phyloP scores from a whole-genome alignment of 1,139 yeast species.

The Magnusiomyces tetraspermus region DNA sequence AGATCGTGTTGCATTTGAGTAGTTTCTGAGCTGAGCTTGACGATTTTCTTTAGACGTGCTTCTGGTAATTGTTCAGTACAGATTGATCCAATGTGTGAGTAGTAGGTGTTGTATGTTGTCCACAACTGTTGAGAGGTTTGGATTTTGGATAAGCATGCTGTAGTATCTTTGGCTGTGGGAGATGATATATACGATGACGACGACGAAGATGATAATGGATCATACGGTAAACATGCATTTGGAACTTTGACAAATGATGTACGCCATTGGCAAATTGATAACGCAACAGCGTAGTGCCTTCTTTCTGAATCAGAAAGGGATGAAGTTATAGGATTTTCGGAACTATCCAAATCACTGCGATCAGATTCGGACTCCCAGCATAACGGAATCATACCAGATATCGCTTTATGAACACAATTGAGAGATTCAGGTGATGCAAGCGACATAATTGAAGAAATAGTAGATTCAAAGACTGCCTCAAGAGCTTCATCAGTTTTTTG shows the following conservation, averaged over 20 bases:
- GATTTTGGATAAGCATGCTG: neutral
- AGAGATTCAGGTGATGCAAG: neutral
- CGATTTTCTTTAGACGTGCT: neutral
- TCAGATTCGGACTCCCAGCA: neutral
- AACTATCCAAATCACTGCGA: no score
- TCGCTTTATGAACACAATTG: neutral
- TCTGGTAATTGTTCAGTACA: neutral
- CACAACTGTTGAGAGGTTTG: neutral
- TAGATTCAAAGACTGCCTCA: neutral
- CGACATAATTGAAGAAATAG: neutral
- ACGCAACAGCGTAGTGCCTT: neutral
- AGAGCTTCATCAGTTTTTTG: neutral
- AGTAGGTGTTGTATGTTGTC: neutral
- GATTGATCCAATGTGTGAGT: neutral
- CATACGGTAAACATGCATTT: neutral
- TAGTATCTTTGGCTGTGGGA: neutral
- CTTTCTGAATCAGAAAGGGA: neutral
- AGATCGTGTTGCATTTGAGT: neutral
- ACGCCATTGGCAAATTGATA: neutral
- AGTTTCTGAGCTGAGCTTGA: neutral
- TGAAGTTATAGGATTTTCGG: neutral
- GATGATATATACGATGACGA: no score
- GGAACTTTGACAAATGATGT: neutral
- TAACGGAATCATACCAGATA: neutral
- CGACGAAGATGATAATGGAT: neutral